Percentiles rank a stretch among this genome's conserved stretches.
Evolutionary conservation across 257 asterid genomes (phyloP).

Genomic region (Thymus quinquecostatus): DNA sequence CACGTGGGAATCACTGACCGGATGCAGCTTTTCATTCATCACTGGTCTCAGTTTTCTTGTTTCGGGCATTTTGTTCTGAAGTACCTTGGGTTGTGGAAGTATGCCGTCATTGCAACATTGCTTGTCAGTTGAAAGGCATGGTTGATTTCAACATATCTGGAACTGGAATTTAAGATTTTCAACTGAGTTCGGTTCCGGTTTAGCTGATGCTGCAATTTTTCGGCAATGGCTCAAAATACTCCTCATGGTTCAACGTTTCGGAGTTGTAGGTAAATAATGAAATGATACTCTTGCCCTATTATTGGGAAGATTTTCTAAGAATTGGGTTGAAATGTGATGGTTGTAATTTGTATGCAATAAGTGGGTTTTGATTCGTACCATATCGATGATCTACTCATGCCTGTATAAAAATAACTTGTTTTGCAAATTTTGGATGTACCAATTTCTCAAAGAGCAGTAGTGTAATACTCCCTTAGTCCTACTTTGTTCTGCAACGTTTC

Average conservation of each 20-base stretch:
- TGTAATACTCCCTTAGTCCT: no score
- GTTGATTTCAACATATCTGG: background rate
- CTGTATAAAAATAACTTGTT: no score
- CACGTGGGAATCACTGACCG: constrained; percentile 53
- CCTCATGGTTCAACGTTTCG: background rate
- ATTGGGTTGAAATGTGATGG: no score
- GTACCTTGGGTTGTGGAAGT: background rate
- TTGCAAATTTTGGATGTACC: no score
- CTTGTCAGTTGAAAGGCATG: background rate
- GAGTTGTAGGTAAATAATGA: no score
- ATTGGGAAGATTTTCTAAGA: no score
- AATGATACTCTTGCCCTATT: no score
- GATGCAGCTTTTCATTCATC: constrained; percentile 20
- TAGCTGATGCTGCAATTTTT: constrained; percentile 5
- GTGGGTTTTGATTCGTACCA: no score
- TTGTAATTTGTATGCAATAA: no score
- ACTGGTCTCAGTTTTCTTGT: constrained; percentile 1
- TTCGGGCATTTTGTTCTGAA: background rate
- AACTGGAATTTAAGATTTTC: background rate
- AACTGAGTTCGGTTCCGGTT: background rate
- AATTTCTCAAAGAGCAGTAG: no score
- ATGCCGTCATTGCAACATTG: background rate
- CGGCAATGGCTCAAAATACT: background rate
- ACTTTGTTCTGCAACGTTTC: no score
- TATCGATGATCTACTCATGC: no score